phyloP scores from a whole-genome alignment of 768 basidiomycete species.

The Pholiota microspora region DNA sequence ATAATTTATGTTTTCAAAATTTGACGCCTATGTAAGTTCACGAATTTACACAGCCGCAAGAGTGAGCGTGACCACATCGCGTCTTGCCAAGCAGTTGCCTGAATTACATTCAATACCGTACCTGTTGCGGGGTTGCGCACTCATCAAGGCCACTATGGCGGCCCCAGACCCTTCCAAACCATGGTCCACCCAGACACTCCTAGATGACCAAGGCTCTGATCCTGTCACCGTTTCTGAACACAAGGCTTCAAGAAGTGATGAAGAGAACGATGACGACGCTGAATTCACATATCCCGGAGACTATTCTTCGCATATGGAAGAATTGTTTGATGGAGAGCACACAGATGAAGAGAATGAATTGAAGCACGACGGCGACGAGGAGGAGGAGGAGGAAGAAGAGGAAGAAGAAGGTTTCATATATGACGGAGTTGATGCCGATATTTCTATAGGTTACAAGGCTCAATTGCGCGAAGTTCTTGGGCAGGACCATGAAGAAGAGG shows the following conservation, averaged over 20 bases:
- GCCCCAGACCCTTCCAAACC: constrained; percentile 9
- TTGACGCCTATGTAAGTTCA: too few species aligned
- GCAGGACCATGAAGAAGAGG: constrained; percentile 51
- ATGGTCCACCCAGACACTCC: constrained; percentile 4
- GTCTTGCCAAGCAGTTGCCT: too few species aligned
- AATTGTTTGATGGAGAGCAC: constrained; percentile 48
- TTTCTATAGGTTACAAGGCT: constrained; percentile 56
- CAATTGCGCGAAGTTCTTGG: constrained; percentile 74
- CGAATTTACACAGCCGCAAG: too few species aligned
- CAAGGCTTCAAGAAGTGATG: constrained; percentile 38
- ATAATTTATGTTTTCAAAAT: background rate
- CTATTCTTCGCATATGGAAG: constrained; percentile 69
- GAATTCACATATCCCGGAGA: constrained; percentile 45
- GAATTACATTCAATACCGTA: too few species aligned
- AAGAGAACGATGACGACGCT: constrained; percentile 31
- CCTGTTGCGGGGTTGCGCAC: background rate
- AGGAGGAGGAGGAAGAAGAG: constrained; percentile 33
- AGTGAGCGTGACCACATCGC: too few species aligned
- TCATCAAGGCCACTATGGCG: constrained; percentile 9
- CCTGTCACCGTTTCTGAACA: background rate
- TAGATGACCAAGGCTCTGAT: background rate
- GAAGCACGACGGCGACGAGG: too few species aligned
- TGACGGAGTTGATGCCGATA: constrained; percentile 61
- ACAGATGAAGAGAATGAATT: constrained; percentile 17
- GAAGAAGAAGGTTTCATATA: constrained; percentile 70